Conservation (phyloP, 768 basidiomycete genomes). For the Mycena belliarum region DNA sequence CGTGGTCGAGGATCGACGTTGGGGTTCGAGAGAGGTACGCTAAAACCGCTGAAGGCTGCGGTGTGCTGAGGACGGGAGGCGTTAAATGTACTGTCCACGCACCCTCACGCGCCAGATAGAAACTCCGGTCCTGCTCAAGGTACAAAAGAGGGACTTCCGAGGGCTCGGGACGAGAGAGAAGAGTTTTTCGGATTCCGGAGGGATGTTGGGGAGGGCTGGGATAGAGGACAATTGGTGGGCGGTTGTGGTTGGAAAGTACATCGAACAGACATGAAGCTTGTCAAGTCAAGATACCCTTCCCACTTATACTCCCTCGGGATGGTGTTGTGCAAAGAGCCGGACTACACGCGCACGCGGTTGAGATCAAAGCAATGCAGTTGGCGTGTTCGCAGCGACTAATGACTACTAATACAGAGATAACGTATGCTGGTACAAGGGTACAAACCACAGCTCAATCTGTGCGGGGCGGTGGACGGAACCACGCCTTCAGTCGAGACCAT, state of each 20-base stretch:
- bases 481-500: conserved; percentile 19
- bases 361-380: conserved; percentile 4
- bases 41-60: conserved; percentile 69
- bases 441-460: conserved; percentile 8
- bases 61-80: neutral
- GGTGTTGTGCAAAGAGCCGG: conserved; percentile 9
- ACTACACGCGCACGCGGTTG: conserved; percentile 8
- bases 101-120: conserved; percentile 84
- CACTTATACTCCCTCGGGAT: conserved; percentile 9
- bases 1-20: conserved; percentile 78
- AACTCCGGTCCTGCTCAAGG: conserved; percentile 69
- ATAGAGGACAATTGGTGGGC: conserved; percentile 71
- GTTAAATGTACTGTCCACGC: conserved; percentile 28
- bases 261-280: conserved; percentile 31
- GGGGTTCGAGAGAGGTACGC: conserved; percentile 76
- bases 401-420: conserved; percentile 21
- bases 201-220: conserved; percentile 66
- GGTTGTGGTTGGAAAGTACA: conserved; percentile 88
- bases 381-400: conserved; percentile 6
- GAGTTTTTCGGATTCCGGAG: conserved; percentile 49
- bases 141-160: conserved; percentile 76
- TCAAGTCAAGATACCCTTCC: neutral
- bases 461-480: conserved; percentile 16
- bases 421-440: conserved; percentile 11
- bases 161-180: conserved; percentile 65